Base-by-base conservation (phyloP, 2,329 filamentous ascomycete species). In the Monilinia polystroma region DNA sequence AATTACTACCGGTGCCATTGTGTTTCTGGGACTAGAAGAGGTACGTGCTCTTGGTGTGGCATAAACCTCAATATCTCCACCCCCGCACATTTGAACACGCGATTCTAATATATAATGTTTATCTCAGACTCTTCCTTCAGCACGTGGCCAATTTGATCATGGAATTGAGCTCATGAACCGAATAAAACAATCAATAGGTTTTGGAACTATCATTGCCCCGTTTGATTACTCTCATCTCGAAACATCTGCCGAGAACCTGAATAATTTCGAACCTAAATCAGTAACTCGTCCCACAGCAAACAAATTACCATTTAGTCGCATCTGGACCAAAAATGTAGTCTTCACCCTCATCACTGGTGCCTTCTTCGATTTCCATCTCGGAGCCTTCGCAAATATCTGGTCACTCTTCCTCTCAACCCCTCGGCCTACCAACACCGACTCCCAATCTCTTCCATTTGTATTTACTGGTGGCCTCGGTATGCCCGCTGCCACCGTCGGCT, bases 391-490 rank as follows among this genome's bases (percentile, higher is more conserved):
- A 67, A 81, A 84, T 32, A 79, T 88, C 63, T 86, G 83, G 73
- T 84, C 85, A 54, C 80, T 86, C 23, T 87, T 87, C 74, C 79
- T 88, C 52, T 85, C 85, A 81, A 83, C 26, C 79, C 84, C 84
- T 0, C 82, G 83, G 2, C 81, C 82, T 16, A 54, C 62, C 5
- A 52, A 29, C 7, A 53, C 57, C 12, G 43, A 58, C 43, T 52
- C 41, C 14, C 49, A 35, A 47, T 63, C 63, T 79, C 66, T 72
- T 11, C 69, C 68, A 16, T 71, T 73, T 51, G 80, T 70, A 73
- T 76, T 91, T 72, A 84, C 84, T 2, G 88, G 89, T 41, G 90
- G 90, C 1, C 80, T 92, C 1, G 88, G 87, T 29, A 87, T 92
- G 77, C 83, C 86, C 0, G 85, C 88, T 0, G 81, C 84, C 0